Evolutionary conservation across 1,139 yeast genomes (phyloP), one percentile per base, ranked within the genome.

Genomic region (Sugiyamaella neomexicana): DNA sequence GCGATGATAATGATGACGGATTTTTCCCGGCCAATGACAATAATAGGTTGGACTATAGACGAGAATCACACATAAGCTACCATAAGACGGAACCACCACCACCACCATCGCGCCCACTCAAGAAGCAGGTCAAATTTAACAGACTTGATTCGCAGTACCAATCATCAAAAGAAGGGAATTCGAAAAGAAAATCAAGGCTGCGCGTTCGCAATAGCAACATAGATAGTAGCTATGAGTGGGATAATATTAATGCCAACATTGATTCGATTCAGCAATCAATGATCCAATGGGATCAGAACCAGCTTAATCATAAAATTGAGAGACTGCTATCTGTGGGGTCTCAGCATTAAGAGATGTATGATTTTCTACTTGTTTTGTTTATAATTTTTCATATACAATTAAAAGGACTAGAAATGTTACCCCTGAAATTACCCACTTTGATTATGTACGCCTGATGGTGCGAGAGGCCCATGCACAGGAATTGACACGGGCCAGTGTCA

Each of bases 201-300:
- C 27, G 5, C 13, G 43, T 7, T 17, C 43, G 15, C 12, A 39
- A 23, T 39, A 7, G 17, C 16, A 39, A 2, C 2, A 15, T 39
- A 4, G 27, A 39, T 10, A 45, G 42, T 20, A 43, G 55, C 40
- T 62, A 62, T 50, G 62, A 62, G 23, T 62, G 66, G 66, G 65
- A 60, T 17, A 52, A 47, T 13, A 61, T 62, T 37, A 53, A 55
- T 8, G 55, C 62, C 20, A 63, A 62, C 48, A 50, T 63, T 16
- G 55, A 57, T 44, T 38, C 17, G 10, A 60, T 63, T 38, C 52
- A 53, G 20, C 50, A 55, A 7, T 57, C 61, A 9, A 55, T 62
- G 46, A 44, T 38, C 20, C 38, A 40, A 27, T 47, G 51, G 51
- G 51, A 47, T 17, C 51, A 55, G 15, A 52, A 52, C 20, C 53